phyloP scores from a whole-genome alignment of 139 green algal species.

The Tetradesmus lagerheimii region DNA sequence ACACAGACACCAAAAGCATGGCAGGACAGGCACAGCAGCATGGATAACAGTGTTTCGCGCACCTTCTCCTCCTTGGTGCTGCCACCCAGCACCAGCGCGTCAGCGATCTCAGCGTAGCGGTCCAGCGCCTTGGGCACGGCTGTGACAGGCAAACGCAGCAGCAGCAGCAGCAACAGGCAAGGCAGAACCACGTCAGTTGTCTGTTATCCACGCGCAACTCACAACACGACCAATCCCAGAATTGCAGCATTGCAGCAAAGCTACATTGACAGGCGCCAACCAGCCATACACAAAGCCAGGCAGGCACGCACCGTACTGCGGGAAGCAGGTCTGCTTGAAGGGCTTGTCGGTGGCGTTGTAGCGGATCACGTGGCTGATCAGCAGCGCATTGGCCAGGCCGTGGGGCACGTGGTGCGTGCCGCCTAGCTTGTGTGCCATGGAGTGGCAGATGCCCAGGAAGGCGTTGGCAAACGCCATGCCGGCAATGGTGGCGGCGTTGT shows the following conservation, averaged over 20 bases:
- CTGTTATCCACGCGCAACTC: too few relatives aligned
- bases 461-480: constrained; percentile 87
- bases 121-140: constrained; percentile 27
- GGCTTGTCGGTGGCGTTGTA: constrained; percentile 79
- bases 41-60: background rate
- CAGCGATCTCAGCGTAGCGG: constrained; percentile 70
- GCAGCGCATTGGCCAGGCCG: constrained; percentile 74
- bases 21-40: background rate
- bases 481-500: constrained; percentile 79
- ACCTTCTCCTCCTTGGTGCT: constrained; percentile 67
- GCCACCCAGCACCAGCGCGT: constrained; percentile 68
- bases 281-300: too few relatives aligned
- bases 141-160: background rate
- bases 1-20: background rate
- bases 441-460: constrained; percentile 85
- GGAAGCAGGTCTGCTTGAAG: constrained; percentile 78
- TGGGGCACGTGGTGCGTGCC: constrained; percentile 75
- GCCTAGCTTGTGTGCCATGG: constrained; percentile 73
- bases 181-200: background rate
- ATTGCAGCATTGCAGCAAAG: too few relatives aligned
- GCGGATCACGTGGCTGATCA: constrained; percentile 80
- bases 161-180: background rate
- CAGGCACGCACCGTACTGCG: constrained; percentile 71
- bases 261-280: too few relatives aligned
- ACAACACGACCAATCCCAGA: too few relatives aligned